phyloP scores from a whole-genome alignment of 2,329 filamentous ascomycete genomes.

The Alternaria brassicicola region DNA sequence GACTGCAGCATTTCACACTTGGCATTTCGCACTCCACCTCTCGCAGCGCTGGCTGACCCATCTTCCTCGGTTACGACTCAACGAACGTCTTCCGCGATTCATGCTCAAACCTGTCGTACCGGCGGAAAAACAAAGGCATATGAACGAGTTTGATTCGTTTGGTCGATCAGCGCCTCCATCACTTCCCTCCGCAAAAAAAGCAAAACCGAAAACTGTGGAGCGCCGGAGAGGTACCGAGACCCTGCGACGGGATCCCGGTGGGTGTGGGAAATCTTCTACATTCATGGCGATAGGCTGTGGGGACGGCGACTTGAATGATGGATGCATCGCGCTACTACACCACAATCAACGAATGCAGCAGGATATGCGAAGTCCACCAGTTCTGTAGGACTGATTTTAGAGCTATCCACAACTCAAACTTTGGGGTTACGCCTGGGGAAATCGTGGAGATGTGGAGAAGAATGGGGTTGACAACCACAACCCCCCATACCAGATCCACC shows the following conservation, averaged over 20 bases:
- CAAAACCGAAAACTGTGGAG: too few species aligned
- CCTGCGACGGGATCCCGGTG: conserved; percentile 17
- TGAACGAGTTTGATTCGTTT: conserved; percentile 16
- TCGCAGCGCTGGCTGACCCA: background rate
- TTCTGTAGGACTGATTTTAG: background rate
- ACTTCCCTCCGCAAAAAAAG: conserved; percentile 20
- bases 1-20: background rate
- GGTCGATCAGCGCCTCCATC: conserved; percentile 5
- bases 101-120: conserved; percentile 9
- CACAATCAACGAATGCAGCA: background rate
- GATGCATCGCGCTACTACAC: conserved; percentile 6
- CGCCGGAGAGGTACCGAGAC: conserved; percentile 18
- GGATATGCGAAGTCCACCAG: background rate
- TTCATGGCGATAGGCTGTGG: conserved; percentile 1
- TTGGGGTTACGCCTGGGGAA: conserved; percentile 4
- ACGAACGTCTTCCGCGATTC: background rate
- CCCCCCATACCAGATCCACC: background rate
- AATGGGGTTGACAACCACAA: background rate
- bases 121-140: conserved; percentile 6
- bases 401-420: background rate
- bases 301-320: background rate
- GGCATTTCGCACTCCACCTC: background rate
- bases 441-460: conserved; percentile 13
- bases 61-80: background rate
- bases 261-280: conserved; percentile 8